Conservation (phyloP, 768 basidiomycete species). For the Tubosaeta sp. region DNA sequence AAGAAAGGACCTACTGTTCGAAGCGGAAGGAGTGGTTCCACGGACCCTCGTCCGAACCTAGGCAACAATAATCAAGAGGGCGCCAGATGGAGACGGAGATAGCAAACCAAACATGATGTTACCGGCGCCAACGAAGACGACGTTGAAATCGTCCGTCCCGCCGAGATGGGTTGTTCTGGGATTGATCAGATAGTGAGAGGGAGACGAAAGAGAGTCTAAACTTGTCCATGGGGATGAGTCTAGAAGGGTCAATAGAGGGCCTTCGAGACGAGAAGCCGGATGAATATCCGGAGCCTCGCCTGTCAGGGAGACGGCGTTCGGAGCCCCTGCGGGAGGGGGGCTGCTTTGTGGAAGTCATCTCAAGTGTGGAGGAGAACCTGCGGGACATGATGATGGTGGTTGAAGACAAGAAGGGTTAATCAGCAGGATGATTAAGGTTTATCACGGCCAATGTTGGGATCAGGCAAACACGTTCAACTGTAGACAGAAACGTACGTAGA, state of each 20-base stretch:
- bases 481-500: slow-evolving; percentile 5
- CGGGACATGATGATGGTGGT: slow-evolving; percentile 25
- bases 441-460: not conserved
- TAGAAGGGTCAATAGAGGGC: slow-evolving; percentile 72
- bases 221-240: slow-evolving; percentile 80
- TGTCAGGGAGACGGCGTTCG: slow-evolving; percentile 41
- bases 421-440: slow-evolving; percentile 16
- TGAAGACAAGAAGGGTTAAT: slow-evolving; percentile 8
- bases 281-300: slow-evolving; percentile 44
- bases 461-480: not conserved
- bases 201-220: slow-evolving; percentile 28
- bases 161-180: slow-evolving; percentile 47
- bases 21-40: slow-evolving; percentile 93
- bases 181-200: slow-evolving; percentile 1
- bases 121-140: slow-evolving; percentile 92
- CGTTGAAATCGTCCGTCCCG: slow-evolving; percentile 79
- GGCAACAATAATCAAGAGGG: slow-evolving; percentile 4
- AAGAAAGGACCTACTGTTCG: slow-evolving; percentile 59
- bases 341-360: slow-evolving; percentile 30
- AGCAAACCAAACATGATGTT: slow-evolving; percentile 94
- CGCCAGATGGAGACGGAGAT: not conserved
- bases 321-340: slow-evolving; percentile 42
- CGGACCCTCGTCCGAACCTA: slow-evolving; percentile 84
- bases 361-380: slow-evolving; percentile 27
- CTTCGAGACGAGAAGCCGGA: slow-evolving; percentile 53